Evolutionary conservation across 1,284 basidiomycete species (phyloP), one percentile per base, ranked within the genome.

Genomic region (Pholiota adiposa): DNA sequence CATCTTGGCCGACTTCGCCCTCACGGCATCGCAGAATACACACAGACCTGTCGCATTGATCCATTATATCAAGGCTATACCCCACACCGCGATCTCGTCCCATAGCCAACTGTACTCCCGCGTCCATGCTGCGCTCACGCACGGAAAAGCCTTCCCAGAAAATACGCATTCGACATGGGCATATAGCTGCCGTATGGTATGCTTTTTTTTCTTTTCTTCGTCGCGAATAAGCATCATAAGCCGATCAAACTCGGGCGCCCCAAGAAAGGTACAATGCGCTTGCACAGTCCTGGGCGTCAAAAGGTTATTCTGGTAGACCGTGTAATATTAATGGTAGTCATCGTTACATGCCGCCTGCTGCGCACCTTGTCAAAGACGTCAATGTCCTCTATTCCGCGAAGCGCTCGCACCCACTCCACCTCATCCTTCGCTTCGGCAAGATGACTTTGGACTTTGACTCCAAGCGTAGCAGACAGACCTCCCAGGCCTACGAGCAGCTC

Each of bases 11-110:
- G n/a, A n/a, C n/a, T n/a, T n/a, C n/a, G 1, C 89, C 87, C 69
- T 93, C 85, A n/a, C 90, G 79, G 75, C 92, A 85, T 48, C 89
- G 78, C 0, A 92, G 87, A 0, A 88, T 82, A 4, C 82, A 76
- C 0, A 94, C 92, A 0, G 90, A n/a, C 86, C 59, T 87, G 84
- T 38, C 93, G 80, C 93, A 94, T 95, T 18, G 84, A 50, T 75
- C 80, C 82, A 93, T 89, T 36, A 94, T 85, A 64, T 91, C 88
- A 33, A 89, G 72, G 46, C 84, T 86, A 70, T 95, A 95, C 4
- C 93, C 93, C n/a, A n/a, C 2, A 93, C 93, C 0, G 92, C 92
- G 49, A 94, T 78, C 67, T 95, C 93, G 87, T 87, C 0, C 93
- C 93, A 1, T 95, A 80, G 0, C 93, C 93, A 16, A 95, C 84